Conservation (phyloP, 2,329 filamentous ascomycete genomes). For the Lecanicillium sp. region DNA sequence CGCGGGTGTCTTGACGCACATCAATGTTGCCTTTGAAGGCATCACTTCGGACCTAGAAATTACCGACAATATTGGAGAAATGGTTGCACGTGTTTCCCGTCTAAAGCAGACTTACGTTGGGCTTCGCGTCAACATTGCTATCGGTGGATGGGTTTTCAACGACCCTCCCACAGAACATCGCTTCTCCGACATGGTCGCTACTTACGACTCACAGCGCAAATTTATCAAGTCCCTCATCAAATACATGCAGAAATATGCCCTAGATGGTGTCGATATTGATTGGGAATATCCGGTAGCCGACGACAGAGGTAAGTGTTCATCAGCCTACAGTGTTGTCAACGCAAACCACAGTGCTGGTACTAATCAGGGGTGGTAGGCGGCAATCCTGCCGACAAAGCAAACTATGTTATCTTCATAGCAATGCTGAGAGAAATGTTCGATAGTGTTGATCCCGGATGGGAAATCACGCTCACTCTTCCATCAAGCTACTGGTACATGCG, state of each 20-base stretch:
- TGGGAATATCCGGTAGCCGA: too few relatives aligned
- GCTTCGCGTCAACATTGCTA: conserved; percentile 3
- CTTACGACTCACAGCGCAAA: too few relatives aligned
- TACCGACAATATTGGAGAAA: conserved; percentile 2
- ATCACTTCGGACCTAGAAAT: conserved; percentile 5
- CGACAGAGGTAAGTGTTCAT: too few relatives aligned
- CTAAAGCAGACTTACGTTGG: conserved; percentile 1
- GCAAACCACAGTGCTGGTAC: too few relatives aligned
- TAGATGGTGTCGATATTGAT: too few relatives aligned
- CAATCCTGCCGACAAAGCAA: background rate
- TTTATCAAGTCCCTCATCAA: too few relatives aligned
- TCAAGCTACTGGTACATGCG: conserved; percentile 16
- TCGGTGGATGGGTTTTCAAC: conserved; percentile 7
- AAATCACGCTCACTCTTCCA: conserved; percentile 4
- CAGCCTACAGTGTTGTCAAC: too few relatives aligned
- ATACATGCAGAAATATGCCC: too few relatives aligned
- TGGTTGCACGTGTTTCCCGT: background rate
- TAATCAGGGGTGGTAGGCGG: background rate
- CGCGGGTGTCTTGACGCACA: conserved; percentile 7
- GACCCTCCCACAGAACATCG: conserved; percentile 7
- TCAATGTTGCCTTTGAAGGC: conserved; percentile 11
- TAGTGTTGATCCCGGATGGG: conserved; percentile 2
- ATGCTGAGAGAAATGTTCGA: background rate
- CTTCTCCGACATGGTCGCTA: too few relatives aligned
- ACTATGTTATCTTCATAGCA: background rate